Percentiles rank a stretch among this genome's conserved stretches.
Evolutionary conservation across 192 early-diverging fungal genomes (phyloP).

Genomic region (Umbelopsis sp.): DNA sequence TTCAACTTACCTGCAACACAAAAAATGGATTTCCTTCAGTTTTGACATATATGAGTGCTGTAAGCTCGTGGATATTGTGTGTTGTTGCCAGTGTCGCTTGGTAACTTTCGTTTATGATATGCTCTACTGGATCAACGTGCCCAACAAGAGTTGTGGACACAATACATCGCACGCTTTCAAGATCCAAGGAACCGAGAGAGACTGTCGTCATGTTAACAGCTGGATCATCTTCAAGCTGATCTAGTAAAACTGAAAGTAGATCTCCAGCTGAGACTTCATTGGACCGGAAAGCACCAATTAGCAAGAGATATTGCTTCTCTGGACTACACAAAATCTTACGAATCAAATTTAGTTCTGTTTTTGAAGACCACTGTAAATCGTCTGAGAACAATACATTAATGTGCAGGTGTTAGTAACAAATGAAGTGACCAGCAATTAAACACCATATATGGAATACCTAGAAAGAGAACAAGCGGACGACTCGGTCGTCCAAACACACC

Average conservation of each 20-base stretch:
- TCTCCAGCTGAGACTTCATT: conserved; percentile 32
- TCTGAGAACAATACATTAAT: conserved; percentile 10
- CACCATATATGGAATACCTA: background rate
- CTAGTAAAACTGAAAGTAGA: conserved; percentile 10
- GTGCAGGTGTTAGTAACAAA: background rate
- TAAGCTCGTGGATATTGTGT: background rate
- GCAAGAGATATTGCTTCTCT: conserved; percentile 8
- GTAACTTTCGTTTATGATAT: background rate
- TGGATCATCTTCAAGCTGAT: background rate
- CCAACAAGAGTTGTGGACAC: background rate
- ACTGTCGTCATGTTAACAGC: background rate
- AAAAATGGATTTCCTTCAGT: conserved; percentile 40
- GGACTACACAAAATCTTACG: conserved; percentile 24
- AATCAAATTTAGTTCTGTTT: conserved; percentile 28
- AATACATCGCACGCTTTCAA: background rate
- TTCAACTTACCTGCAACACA: conserved; percentile 24
- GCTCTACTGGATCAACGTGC: conserved; percentile 1
- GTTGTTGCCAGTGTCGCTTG: background rate
- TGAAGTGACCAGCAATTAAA: too few relatives aligned
- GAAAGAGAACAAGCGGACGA: conserved; percentile 31
- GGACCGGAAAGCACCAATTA: conserved; percentile 30
- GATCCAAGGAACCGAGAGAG: conserved; percentile 1
- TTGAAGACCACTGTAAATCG: conserved; percentile 38
- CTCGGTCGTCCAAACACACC: conserved; percentile 25
- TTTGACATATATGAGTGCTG: conserved; percentile 20